phyloP scores from a whole-genome alignment of 306 rosid species.

The Inga laurina region DNA sequence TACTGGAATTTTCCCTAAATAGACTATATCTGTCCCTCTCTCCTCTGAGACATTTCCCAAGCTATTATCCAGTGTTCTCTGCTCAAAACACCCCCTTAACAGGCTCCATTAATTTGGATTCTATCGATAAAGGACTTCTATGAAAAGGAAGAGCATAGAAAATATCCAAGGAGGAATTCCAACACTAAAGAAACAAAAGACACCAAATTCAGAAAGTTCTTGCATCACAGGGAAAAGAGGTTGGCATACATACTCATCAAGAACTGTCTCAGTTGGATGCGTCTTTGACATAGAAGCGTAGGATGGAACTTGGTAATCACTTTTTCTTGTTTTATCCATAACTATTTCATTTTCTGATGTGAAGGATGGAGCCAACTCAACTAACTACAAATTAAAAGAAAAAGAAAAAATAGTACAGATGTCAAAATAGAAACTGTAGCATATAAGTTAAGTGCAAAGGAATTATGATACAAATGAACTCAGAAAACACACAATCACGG shows the following conservation, averaged over 20 bases:
- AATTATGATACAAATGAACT: constrained; percentile 2
- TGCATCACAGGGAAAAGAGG: constrained; percentile 8
- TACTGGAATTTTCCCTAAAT: background rate
- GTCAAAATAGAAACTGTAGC: constrained; percentile 27
- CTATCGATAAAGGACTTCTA: background rate
- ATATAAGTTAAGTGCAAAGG: background rate
- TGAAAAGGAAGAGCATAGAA: constrained; percentile 13
- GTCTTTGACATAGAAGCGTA: constrained; percentile 30
- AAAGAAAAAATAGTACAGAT: background rate
- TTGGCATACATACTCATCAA: constrained; percentile 45
- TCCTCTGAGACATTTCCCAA: background rate
- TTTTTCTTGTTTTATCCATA: constrained; percentile 17
- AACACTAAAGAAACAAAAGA: background rate
- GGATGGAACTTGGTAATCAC: constrained; percentile 35
- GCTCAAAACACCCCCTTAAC: background rate
- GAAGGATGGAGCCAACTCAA: constrained; percentile 32
- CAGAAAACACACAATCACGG: constrained; percentile 12
- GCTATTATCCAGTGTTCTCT: background rate
- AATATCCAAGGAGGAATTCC: background rate
- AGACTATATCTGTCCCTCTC: background rate
- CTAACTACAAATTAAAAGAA: constrained; percentile 39
- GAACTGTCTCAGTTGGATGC: constrained; percentile 33
- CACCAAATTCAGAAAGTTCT: background rate
- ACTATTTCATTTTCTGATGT: constrained; percentile 37
- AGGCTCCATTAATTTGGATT: background rate